Evolutionary conservation across 1,139 yeast genomes (phyloP).

Genomic region (Hansenula sp.): DNA sequence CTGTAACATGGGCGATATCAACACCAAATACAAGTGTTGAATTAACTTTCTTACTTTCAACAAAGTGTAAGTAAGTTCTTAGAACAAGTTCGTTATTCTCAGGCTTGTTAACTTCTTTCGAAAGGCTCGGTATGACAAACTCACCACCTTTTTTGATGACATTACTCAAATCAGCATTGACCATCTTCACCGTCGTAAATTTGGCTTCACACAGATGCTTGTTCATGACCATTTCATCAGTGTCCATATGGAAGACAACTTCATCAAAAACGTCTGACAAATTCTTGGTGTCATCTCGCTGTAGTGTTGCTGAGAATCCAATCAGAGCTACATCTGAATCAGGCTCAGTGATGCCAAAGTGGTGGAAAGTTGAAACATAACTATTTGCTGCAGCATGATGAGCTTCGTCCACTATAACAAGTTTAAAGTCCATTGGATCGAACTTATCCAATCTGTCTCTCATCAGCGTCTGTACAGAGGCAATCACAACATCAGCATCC

Average conservation of each 20-base stretch:
- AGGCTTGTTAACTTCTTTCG: conserved; percentile 50
- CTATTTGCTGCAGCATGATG: conserved; percentile 84
- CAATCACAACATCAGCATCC: conserved; percentile 64
- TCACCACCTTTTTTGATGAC: conserved; percentile 42
- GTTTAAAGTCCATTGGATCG: conserved; percentile 54
- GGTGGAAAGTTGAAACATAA: conserved; percentile 52
- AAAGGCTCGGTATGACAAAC: conserved; percentile 47
- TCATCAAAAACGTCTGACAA: conserved; percentile 64
- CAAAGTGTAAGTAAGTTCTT: conserved; percentile 49
- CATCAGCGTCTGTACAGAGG: conserved; percentile 67
- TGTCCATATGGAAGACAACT: conserved; percentile 64
- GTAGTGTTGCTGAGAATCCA: conserved; percentile 86
- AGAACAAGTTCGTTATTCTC: conserved; percentile 53
- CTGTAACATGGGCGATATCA: conserved; percentile 60
- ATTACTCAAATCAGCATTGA: conserved; percentile 29
- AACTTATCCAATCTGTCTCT: conserved; percentile 51
- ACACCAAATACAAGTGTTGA: conserved; percentile 79
- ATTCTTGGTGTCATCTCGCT: conserved; percentile 61
- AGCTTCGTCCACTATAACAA: conserved; percentile 86
- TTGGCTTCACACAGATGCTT: conserved; percentile 69
- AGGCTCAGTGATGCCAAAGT: conserved; percentile 39
- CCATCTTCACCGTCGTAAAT: conserved; percentile 49
- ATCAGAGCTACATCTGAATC: conserved; percentile 50
- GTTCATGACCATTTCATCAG: conserved; percentile 63
- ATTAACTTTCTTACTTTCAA: conserved; percentile 23